Conservation (phyloP, 345 rosid species). For the Alliaria petiolata region DNA sequence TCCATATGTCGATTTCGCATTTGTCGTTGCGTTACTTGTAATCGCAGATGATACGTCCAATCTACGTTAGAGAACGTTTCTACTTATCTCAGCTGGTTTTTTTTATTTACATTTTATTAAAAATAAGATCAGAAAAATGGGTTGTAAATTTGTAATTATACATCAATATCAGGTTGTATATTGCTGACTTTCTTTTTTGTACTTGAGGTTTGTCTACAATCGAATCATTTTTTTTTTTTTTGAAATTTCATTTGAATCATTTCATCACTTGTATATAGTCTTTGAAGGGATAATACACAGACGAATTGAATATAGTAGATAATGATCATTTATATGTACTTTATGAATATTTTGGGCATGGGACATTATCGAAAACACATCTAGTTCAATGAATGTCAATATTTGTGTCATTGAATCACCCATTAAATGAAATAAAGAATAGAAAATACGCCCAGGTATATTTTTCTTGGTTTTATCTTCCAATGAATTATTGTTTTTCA, state of each 20-base stretch:
- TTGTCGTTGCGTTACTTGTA: conserved; percentile 35
- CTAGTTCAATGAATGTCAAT: neutral
- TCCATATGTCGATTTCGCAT: conserved; percentile 50
- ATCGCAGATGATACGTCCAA: conserved; percentile 17
- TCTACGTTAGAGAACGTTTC: neutral
- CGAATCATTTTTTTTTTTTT: neutral
- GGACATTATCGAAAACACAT: neutral
- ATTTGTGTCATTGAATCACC: neutral
- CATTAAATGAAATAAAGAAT: neutral
- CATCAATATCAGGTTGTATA: conserved; percentile 9
- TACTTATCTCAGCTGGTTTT: neutral
- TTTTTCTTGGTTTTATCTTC: neutral
- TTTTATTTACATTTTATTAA: neutral
- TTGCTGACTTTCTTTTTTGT: neutral
- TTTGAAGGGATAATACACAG: too few species aligned
- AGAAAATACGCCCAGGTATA: neutral
- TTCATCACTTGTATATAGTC: neutral
- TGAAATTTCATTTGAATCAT: too few species aligned
- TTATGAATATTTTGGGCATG: neutral
- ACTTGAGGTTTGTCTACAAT: neutral
- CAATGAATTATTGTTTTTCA: neutral
- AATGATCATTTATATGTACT: neutral
- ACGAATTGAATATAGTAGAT: too few species aligned
- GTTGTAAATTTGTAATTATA: neutral
- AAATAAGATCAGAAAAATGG: neutral